A percentile compares a stretch with the other conserved stretches of the same genome.
phyloP scores from a whole-genome alignment of 371 early-diverging fungal species.

The Polyrhizophydium stewartii region DNA sequence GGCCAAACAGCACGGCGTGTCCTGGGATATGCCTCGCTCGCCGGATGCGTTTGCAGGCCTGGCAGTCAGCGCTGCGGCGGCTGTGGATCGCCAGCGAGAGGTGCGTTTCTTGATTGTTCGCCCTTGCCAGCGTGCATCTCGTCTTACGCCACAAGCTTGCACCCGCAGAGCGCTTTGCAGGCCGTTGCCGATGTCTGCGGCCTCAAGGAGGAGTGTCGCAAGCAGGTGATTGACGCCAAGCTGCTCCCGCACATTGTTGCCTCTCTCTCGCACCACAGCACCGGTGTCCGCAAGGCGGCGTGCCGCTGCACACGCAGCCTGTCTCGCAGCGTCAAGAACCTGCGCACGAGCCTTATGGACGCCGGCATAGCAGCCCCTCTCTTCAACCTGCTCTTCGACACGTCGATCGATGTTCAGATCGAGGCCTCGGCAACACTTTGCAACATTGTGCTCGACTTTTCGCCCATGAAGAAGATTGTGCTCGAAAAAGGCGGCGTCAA shows the following conservation, averaged over 20 bases:
- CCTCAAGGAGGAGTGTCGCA: constrained; percentile 74
- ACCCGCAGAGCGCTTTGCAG: constrained; percentile 55
- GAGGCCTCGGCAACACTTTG: constrained; percentile 79
- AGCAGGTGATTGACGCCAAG: constrained; percentile 74
- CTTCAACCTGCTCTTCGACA: constrained; percentile 67
- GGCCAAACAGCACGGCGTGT: too few species aligned
- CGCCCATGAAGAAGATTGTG: constrained; percentile 80
- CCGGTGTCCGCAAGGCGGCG: constrained; percentile 67
- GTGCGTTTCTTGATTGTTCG: too few species aligned
- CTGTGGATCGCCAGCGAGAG: too few species aligned
- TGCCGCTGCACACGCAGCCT: constrained; percentile 75
- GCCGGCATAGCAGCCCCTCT: constrained; percentile 71
- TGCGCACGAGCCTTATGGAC: constrained; percentile 80
- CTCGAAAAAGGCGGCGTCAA: constrained; percentile 75
- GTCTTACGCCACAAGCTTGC: too few species aligned
- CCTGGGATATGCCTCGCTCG: too few species aligned
- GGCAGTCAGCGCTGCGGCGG: too few species aligned
- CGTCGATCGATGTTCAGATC: constrained; percentile 59
- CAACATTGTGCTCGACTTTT: constrained; percentile 83
- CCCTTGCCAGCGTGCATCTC: too few species aligned
- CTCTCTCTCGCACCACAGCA: constrained; percentile 58
- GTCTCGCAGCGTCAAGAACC: constrained; percentile 72
- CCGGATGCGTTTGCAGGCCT: too few species aligned
- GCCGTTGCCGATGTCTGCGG: constrained; percentile 77
- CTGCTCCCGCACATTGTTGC: constrained; percentile 69